Evolutionary conservation across 2,329 filamentous ascomycete species (phyloP), one percentile per base, ranked within the genome.

Genomic region (Aspergillus flavus): DNA sequence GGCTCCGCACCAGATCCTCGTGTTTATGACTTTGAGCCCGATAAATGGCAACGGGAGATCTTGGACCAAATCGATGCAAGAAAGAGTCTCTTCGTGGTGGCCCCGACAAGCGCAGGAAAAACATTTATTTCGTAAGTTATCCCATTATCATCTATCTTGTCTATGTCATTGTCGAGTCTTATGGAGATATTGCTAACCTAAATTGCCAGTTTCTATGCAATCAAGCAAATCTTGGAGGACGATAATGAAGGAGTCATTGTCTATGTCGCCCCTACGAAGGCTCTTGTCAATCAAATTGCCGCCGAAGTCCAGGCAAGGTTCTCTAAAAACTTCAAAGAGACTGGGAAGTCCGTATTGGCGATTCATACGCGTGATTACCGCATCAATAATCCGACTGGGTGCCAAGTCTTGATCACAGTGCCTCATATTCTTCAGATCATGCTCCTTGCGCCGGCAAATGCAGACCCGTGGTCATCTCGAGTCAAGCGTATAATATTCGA

Each of bases 191-290:
- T 26, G 21, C 43, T 46, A 46, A 46, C 43, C 21, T 21, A 12
- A 12, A 46, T 23, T 11, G 7, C 21, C 46, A 76, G 75, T 0
- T 94, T 94, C 75, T 93, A 94, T 69, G 91, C 91, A 1, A 94
- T 94, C 89, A 89, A 91, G 71, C 88, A 91, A 71, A 81, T 93
- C 1, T 80, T 94, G 11, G 83, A 90, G 71, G 83, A 84, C 4
- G 87, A 86, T 65, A 86, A 94, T 64, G 86, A 92, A 56, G 88
- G 86, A 3, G 84, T 94, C 3, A 77, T 94, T 7, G 89, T 94
- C 0, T 94, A 94, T 68, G 89, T 94, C 6, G 91, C 91, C 0
- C 91, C 91, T 0, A 94, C 91, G 0, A 94, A 94, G 72, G 91
- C 92, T 4, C 81, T 94, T 12, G 91, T 94, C 63, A 94, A 94